Evolutionary conservation across 768 basidiomycete genomes (phyloP).

Genomic region (Mycena amicta): DNA sequence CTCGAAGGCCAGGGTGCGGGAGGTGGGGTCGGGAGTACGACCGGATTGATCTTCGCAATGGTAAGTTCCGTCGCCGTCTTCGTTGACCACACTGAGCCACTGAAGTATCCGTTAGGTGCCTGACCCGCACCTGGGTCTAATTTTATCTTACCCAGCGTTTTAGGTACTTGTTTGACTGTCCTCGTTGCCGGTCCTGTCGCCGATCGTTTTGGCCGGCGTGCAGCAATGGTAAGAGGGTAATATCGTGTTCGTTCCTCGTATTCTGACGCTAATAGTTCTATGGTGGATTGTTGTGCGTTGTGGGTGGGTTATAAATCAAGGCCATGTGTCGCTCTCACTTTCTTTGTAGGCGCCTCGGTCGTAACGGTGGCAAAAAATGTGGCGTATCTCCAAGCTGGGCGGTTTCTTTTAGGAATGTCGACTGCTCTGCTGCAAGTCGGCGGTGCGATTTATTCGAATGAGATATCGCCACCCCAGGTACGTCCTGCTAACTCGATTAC

Average conservation of each 20-base stretch:
- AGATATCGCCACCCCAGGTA: constrained; percentile 60
- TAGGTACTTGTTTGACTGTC: constrained; percentile 41
- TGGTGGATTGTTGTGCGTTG: constrained; percentile 43
- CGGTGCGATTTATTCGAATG: constrained; percentile 52
- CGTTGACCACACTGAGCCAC: background rate
- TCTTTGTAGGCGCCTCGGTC: constrained; percentile 50
- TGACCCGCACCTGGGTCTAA: background rate
- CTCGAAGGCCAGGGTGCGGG: constrained; percentile 42
- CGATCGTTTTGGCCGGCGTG: constrained; percentile 46
- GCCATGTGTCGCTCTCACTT: too few species aligned
- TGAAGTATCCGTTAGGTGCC: constrained; percentile 44
- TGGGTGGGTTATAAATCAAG: too few species aligned
- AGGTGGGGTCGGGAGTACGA: constrained; percentile 46
- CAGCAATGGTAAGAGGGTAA: constrained; percentile 46
- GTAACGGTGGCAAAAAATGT: constrained; percentile 46
- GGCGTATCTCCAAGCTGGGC: constrained; percentile 52
- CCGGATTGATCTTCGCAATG: constrained; percentile 49
- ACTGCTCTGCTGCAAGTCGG: constrained; percentile 49
- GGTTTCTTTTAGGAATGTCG: constrained; percentile 57
- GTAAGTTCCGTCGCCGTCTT: constrained; percentile 27
- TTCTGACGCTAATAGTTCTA: constrained; percentile 34
- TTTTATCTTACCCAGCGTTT: background rate
- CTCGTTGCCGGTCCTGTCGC: constrained; percentile 43
- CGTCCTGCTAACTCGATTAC: background rate
- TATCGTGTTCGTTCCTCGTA: too few species aligned